Evolutionary conservation across 306 rosid species (phyloP).

Genomic region (Phaseolus lunatus): DNA sequence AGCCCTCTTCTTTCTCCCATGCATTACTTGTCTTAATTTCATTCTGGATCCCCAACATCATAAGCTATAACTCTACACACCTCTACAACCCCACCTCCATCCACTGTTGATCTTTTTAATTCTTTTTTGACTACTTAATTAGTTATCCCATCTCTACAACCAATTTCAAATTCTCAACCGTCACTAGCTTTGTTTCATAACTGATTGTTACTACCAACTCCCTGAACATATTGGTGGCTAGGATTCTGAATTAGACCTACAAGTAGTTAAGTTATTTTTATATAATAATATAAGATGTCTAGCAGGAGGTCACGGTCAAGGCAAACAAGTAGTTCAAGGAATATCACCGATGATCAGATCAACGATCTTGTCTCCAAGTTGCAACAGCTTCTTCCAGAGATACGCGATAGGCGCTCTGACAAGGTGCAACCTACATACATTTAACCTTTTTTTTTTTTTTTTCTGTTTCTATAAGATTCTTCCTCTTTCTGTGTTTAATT

Average conservation of each 20-base stretch:
- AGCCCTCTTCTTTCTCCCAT: slow-evolving; percentile 61
- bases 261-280: neutral
- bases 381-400: slow-evolving; percentile 96
- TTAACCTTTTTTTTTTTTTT: neutral
- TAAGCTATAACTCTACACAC: slow-evolving; percentile 20
- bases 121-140: neutral
- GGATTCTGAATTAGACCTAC: neutral
- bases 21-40: slow-evolving; percentile 52
- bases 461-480: neutral
- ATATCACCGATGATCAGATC: slow-evolving; percentile 92
- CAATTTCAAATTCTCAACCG: slow-evolving; percentile 3
- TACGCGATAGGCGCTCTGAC: slow-evolving; percentile 79
- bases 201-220: neutral
- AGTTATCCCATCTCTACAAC: neutral
- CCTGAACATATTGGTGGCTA: neutral
- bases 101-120: neutral
- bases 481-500: neutral
- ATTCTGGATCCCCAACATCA: slow-evolving; percentile 32
- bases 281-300: slow-evolving; percentile 37
- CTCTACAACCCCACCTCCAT: slow-evolving; percentile 7
- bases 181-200: neutral
- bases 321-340: slow-evolving; percentile 78
- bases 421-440: slow-evolving; percentile 58
- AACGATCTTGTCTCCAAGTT: slow-evolving; percentile 91
- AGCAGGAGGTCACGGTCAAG: slow-evolving; percentile 67